phyloP scores from a whole-genome alignment of 1,284 basidiomycete species.

The Xerocomus minutiporus region DNA sequence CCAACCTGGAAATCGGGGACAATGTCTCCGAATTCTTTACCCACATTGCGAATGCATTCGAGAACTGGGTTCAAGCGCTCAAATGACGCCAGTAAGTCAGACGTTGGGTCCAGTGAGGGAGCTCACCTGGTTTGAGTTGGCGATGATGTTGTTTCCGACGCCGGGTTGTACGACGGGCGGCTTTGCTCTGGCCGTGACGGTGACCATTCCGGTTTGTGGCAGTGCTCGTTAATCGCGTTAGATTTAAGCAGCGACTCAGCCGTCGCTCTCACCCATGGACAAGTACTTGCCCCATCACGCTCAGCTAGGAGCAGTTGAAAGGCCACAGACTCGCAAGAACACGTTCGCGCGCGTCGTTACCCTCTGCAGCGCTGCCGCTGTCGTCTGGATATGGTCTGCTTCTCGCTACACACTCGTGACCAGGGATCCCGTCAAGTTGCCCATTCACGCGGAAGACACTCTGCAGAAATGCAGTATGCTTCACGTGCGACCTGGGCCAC shows the following conservation, averaged over 20 bases:
- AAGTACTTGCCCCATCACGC: conserved; percentile 22
- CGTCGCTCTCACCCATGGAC: conserved; percentile 20
- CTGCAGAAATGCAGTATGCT: conserved; percentile 30
- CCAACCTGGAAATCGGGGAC: conserved; percentile 94
- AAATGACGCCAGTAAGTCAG: background rate
- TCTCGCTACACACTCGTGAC: conserved; percentile 8
- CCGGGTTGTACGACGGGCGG: conserved; percentile 69
- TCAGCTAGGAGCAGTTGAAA: conserved; percentile 6
- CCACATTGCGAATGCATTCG: conserved; percentile 79
- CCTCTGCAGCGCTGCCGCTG: conserved; percentile 16
- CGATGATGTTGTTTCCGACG: conserved; percentile 70
- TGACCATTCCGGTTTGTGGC: conserved; percentile 18
- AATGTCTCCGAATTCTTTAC: conserved; percentile 95
- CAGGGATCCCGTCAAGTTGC: conserved; percentile 16
- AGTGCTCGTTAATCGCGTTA: conserved; percentile 1
- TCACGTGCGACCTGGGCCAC: conserved; percentile 27
- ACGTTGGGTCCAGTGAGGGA: background rate
- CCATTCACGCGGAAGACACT: conserved; percentile 25
- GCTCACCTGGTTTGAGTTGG: conserved; percentile 42
- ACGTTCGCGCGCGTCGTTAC: conserved; percentile 12
- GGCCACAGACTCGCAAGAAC: conserved; percentile 8
- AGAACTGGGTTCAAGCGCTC: conserved; percentile 89
- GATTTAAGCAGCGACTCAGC: too few relatives aligned
- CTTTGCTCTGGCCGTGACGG: conserved; percentile 21
- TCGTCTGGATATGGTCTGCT: conserved; percentile 21